A percentile compares a stretch with the other conserved stretches of the same genome.
These are phyloP conservation scores for Lasiodiplodia theobromae DNA, from an alignment of 2,329 filamentous ascomycete genomes.

Conservation along the genomic window DNA sequence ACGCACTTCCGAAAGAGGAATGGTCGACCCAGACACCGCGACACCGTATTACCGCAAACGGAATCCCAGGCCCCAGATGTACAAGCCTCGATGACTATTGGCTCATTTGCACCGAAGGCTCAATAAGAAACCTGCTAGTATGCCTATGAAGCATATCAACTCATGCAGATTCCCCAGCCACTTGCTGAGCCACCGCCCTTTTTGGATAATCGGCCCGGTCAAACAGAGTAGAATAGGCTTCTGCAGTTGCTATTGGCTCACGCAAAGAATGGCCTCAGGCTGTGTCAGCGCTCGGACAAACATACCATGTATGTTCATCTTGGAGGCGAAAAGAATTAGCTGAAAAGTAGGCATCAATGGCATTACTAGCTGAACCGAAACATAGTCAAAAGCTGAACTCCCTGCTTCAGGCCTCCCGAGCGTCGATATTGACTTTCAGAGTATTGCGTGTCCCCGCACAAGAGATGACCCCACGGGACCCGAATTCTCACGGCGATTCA, in stretches of 20 bases:
- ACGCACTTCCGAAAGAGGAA: not conserved
- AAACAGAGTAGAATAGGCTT: too few relatives aligned
- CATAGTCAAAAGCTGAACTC: not conserved
- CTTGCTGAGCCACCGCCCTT: too few relatives aligned
- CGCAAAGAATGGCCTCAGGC: too few relatives aligned
- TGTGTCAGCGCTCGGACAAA: too few relatives aligned
- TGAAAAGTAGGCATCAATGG: not conserved
- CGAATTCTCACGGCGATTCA: not conserved
- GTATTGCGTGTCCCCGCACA: not conserved
- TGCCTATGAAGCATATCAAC: not conserved
- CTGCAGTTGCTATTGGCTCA: too few relatives aligned
- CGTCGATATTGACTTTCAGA: not conserved
- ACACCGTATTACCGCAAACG: not conserved
- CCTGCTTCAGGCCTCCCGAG: not conserved
- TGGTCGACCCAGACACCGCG: not conserved
- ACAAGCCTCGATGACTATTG: not conserved
- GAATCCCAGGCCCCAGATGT: not conserved
- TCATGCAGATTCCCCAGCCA: not conserved
- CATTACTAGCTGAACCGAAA: too few relatives aligned
- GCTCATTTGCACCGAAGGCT: not conserved
- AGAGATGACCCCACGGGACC: not conserved
- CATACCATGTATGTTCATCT: too few relatives aligned
- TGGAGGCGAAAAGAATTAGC: too few relatives aligned
- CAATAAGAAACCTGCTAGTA: not conserved
- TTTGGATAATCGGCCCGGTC: too few relatives aligned